phyloP scores from a whole-genome alignment of 1,139 yeast genomes.

The Debaryomyces subglobosus region DNA sequence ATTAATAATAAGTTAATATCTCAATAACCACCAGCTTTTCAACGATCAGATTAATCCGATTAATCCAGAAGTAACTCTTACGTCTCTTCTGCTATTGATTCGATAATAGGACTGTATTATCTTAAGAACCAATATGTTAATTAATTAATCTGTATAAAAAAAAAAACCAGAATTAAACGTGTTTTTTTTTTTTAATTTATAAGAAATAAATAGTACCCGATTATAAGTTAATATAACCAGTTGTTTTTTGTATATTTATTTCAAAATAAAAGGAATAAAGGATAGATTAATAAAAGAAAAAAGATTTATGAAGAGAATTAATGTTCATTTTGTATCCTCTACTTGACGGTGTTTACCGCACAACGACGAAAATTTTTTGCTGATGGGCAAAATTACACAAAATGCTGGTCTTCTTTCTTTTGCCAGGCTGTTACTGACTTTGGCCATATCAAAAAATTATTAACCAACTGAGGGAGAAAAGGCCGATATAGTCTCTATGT shows the following conservation, averaged over 20 bases:
- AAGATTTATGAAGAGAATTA: background rate
- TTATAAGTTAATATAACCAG: constrained; percentile 17
- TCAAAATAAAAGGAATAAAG: constrained; percentile 9
- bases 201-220: constrained; percentile 9
- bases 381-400: constrained; percentile 7
- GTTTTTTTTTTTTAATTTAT: constrained; percentile 2
- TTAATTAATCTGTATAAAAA: constrained; percentile 1
- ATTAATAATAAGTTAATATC: constrained; percentile 13
- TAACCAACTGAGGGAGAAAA: background rate
- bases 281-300: constrained; percentile 7
- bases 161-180: constrained; percentile 3
- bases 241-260: constrained; percentile 5
- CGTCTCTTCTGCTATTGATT: constrained; percentile 5
- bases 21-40: constrained; percentile 8
- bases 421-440: background rate
- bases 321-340: background rate
- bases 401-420: background rate
- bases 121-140: background rate
- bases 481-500: background rate
- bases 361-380: constrained; percentile 5
- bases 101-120: constrained; percentile 3
- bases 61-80: constrained; percentile 1
- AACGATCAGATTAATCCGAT: background rate
- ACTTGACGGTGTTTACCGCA: background rate
- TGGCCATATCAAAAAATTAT: background rate